These are phyloP conservation scores for Lantana camara DNA, from an alignment of 257 asterid species.

Conservation along the genomic window DNA sequence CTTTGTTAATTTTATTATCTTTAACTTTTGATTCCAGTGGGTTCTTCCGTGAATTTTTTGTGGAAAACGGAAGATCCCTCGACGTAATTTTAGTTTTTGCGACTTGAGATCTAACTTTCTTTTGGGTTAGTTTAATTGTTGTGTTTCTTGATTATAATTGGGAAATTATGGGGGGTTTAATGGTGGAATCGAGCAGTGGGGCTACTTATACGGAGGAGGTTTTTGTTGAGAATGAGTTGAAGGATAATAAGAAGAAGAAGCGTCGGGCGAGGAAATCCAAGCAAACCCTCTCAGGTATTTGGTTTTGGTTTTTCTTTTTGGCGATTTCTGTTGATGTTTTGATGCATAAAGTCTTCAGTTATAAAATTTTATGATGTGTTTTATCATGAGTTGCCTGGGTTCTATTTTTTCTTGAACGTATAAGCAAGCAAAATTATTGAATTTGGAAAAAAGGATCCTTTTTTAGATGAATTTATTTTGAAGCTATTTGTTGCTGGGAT, in stretches of 20 bases:
- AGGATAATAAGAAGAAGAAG: slow-evolving; percentile 42
- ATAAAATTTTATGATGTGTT: background rate
- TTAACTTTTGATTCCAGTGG: slow-evolving; percentile 7
- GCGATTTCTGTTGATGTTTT: background rate
- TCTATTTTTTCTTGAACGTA: background rate
- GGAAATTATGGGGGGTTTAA: slow-evolving; percentile 40
- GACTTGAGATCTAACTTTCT: slow-evolving; percentile 6
- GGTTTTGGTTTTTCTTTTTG: too few species aligned
- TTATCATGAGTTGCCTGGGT: background rate
- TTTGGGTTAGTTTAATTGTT: background rate
- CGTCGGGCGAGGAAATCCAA: slow-evolving; percentile 42
- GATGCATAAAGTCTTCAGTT: background rate
- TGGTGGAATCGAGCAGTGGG: slow-evolving; percentile 33
- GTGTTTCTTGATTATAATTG: background rate
- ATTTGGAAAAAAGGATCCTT: background rate
- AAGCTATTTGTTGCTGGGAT: background rate
- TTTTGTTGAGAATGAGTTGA: slow-evolving; percentile 30
- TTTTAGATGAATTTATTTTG: background rate
- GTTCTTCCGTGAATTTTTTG: slow-evolving; percentile 39
- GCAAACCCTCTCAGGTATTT: slow-evolving; percentile 40
- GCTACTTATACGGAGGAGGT: slow-evolving; percentile 25
- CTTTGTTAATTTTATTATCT: background rate
- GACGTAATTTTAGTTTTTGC: background rate
- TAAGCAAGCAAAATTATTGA: slow-evolving; percentile 7
- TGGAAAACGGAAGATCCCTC: slow-evolving; percentile 35